A percentile compares a stretch with the other conserved stretches of the same genome.
Evolutionary conservation across 345 rosid species (phyloP).

Genomic region (Eucalyptus sp.): DNA sequence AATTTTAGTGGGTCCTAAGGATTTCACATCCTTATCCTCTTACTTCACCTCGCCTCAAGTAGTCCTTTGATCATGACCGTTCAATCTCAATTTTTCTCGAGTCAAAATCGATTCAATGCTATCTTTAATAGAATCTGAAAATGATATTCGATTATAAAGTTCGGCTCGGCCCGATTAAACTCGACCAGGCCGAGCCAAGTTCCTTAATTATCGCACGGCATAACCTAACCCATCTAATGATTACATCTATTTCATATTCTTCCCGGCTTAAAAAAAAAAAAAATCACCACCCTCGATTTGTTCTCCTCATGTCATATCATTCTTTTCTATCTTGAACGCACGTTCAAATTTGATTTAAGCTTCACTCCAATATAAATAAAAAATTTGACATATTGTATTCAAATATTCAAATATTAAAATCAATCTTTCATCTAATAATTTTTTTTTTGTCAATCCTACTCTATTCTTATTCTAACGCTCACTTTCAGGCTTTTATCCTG

Average conservation of each 20-base stretch:
- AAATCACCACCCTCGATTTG: neutral
- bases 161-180: neutral
- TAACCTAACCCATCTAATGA: neutral
- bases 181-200: accelerated
- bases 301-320: neutral
- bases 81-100: neutral
- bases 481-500: no score
- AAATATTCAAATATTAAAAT: no score
- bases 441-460: no score
- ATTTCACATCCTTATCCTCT: neutral
- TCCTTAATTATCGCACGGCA: neutral
- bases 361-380: neutral
- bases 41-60: neutral
- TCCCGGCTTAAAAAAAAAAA: no score
- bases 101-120: neutral
- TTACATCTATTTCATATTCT: neutral
- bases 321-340: neutral
- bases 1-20: neutral
- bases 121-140: no score
- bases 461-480: no score
- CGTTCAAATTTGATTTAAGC: neutral
- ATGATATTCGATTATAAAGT: neutral
- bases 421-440: neutral
- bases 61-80: no score
- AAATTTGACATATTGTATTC: accelerated